These are phyloP conservation scores for Arabidopsis hybrid DNA, from an alignment of 441 rosid species.

Conservation along the genomic window DNA sequence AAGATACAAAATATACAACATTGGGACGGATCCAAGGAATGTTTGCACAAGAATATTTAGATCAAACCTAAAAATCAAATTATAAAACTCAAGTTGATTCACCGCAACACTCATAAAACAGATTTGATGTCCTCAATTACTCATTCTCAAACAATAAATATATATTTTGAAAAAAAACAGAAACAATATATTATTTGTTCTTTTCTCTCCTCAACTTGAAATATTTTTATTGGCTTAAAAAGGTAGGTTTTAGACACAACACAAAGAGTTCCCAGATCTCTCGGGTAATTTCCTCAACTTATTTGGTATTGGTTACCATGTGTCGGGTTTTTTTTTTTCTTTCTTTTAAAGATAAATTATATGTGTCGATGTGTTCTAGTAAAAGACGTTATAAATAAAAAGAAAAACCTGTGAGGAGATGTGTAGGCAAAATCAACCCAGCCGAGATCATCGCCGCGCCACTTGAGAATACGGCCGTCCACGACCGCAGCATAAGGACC, in stretches of 20 bases:
- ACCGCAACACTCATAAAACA: neutral
- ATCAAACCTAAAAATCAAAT: neutral
- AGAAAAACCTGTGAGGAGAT: conserved; percentile 51
- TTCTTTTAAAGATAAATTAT: neutral
- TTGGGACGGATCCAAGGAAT: neutral
- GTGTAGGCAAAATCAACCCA: conserved; percentile 74
- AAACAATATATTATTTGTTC: neutral
- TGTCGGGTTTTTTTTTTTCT: neutral
- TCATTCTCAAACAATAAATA: too few species aligned
- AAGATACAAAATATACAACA: neutral
- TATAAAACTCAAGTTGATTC: neutral
- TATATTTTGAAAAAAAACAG: neutral
- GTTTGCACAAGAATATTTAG: neutral
- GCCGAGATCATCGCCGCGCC: conserved; percentile 57
- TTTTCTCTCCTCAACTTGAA: neutral
- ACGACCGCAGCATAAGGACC: conserved; percentile 79
- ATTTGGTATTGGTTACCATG: neutral
- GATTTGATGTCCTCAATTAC: neutral
- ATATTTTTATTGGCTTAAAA: too few species aligned
- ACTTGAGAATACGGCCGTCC: conserved; percentile 70
- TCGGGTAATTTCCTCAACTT: neutral
- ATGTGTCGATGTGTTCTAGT: neutral
- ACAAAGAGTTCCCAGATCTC: neutral
- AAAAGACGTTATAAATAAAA: neutral
- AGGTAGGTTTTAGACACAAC: neutral